These are phyloP conservation scores for Cruciata laevipes DNA, from an alignment of 257 asterid genomes.

Conservation along the genomic window DNA sequence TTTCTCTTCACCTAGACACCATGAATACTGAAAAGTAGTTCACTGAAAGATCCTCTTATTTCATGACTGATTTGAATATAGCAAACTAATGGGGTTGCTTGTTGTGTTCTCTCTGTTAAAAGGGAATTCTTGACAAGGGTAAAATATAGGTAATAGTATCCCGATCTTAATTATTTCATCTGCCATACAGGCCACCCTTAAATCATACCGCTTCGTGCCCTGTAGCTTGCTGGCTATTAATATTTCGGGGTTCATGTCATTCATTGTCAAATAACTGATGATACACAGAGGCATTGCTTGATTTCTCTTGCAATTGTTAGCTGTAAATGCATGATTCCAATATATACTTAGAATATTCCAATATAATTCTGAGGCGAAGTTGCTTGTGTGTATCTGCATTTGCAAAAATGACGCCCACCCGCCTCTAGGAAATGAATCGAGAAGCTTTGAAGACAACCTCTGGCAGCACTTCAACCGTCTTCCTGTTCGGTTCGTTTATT, in stretches of 20 bases:
- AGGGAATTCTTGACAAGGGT: slow-evolving; percentile 58
- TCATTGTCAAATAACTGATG: background rate
- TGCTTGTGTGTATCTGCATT: too few species aligned
- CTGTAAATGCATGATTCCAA: too few species aligned
- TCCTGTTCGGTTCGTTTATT: slow-evolving; percentile 32
- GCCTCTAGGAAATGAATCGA: slow-evolving; percentile 38
- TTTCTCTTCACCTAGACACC: background rate
- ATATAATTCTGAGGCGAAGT: too few species aligned
- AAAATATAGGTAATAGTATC: slow-evolving; percentile 60
- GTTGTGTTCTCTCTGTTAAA: slow-evolving; percentile 6
- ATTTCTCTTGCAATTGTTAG: background rate
- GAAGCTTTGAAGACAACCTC: slow-evolving; percentile 44
- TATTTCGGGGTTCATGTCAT: background rate
- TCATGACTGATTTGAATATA: background rate
- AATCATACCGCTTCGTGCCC: background rate
- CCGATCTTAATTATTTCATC: background rate
- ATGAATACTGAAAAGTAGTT: background rate
- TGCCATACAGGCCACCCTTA: background rate
- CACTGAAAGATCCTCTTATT: background rate
- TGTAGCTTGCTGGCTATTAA: background rate
- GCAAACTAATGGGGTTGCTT: background rate
- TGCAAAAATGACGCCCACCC: too few species aligned
- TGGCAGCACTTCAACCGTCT: slow-evolving; percentile 51
- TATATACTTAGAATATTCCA: too few species aligned
- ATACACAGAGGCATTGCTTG: background rate